A percentile compares a stretch with the other conserved stretches of the same genome.
These are phyloP conservation scores for Trichosanthes truncata DNA, from an alignment of 306 rosid genomes.

Conservation along the genomic window DNA sequence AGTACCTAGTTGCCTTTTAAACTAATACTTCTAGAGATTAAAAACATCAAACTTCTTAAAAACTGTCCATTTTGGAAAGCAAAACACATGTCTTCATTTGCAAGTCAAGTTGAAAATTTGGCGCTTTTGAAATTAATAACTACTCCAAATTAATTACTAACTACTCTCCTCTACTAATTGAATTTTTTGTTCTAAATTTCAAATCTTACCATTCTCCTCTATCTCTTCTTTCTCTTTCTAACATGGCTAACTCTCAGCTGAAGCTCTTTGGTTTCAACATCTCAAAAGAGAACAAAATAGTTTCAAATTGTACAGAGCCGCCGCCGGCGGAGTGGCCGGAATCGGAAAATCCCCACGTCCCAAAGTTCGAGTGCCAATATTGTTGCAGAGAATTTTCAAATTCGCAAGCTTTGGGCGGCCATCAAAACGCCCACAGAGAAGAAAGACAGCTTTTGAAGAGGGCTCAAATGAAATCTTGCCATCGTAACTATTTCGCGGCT, in stretches of 20 bases:
- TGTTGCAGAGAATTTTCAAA: slow-evolving; percentile 40
- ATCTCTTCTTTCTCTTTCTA: neutral
- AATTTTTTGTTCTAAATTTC: neutral
- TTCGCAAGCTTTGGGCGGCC: slow-evolving; percentile 58
- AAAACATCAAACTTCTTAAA: neutral
- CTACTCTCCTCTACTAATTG: neutral
- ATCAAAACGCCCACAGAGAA: slow-evolving; percentile 24
- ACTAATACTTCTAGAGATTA: neutral
- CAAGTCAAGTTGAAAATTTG: neutral
- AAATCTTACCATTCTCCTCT: no score
- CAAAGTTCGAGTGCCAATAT: slow-evolving; percentile 42
- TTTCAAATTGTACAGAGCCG: neutral
- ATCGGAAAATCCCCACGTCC: neutral
- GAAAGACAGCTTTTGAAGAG: slow-evolving; percentile 35
- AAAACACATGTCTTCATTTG: neutral
- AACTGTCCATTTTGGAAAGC: neutral
- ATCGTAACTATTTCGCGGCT: slow-evolving; percentile 26
- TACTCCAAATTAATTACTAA: neutral
- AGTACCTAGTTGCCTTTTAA: neutral
- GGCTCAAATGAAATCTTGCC: slow-evolving; percentile 26
- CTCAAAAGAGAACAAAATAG: slow-evolving; percentile 6
- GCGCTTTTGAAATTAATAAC: neutral
- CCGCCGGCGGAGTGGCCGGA: neutral
- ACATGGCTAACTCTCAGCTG: slow-evolving; percentile 1
- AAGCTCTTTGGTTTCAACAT: slow-evolving; percentile 51